Base-by-base conservation (phyloP, 805 yeast genomes). In the Wickerhamiella alocasiicola region DNA sequence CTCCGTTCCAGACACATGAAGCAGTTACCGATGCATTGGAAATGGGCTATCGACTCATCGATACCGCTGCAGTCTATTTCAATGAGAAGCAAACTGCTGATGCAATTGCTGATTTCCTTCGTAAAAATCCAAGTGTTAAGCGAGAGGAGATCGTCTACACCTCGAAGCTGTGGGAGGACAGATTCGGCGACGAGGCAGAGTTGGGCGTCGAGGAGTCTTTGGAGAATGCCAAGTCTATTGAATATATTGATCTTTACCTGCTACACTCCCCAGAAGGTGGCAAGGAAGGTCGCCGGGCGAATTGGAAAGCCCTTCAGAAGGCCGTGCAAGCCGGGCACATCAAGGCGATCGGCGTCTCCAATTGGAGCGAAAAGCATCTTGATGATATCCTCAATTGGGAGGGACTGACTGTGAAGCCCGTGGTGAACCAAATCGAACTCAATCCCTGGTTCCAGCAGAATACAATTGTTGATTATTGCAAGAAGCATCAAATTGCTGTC, bases 401-500 rank as follows among this genome's bases (percentile, higher is more conserved):
- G 9, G 70, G 62, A 3, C 59, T 74, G 30, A 60, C 58, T 40
- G 53, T 70, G 46, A 66, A 67, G 46, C 87, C 94, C 0, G 82
- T 77, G 0, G 78, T 81, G 31, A 78, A 83, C 57, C 94, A 84
- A 56, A 72, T 83, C 53, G 94, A 82, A 58, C 68, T 82, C 39
- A 81, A 83, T 45, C 94, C 91, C 16, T 81, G 91, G 87, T 65
- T 78, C 52, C 81, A 78, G 62, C 60, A 80, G 50, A 61, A 66
- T 41, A 75, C 76, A 39, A 64, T 83, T 43, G 73, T 79, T 17
- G 70, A 74, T 41, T 79, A 63, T 59, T 75, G 81, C 55, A 63
- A 66, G 24, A 53, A 65, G 12, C 59, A 76, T 43, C 74, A 66
- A 33, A 70, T 85, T 30, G 60, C 65, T 5, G 71, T 78, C 9